Evolutionary conservation across 805 yeast species (phyloP), one percentile per base, ranked within the genome.

Genomic region (Schwanniomyces yamadae): DNA sequence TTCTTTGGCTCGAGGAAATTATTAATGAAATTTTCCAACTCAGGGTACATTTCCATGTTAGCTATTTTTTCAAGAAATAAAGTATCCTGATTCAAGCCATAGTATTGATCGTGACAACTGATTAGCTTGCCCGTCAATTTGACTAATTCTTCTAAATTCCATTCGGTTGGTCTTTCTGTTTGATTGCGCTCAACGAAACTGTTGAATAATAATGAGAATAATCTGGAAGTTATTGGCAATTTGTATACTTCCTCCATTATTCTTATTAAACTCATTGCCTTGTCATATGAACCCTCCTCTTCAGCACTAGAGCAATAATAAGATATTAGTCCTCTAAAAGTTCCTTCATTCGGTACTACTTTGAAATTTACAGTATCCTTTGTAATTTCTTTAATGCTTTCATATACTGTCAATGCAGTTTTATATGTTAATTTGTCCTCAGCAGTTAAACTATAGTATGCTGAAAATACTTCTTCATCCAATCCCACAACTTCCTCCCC

Each of bases 191-290:
- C n/a, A 4, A 28, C 31, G 14, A 57, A 49, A 24, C 41, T 34
- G n/a, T 33, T 34, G 34, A 55, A 54, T 4, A 62, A 32, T 9
- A 29, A 32, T 17, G 44, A 45, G 37, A 57, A 63, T n/a, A 52
- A 44, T 21, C 57, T 50, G 7, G 63, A 57, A n/a, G 66, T 56
- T 8, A 58, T 36, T 1, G 70, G 70, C 8, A 64, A 33, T n/a
- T 42, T 41, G 29, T 45, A 51, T n/a, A 38, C 31, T 5, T 33
- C 28, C 18, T 54, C 57, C 46, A 55, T 50, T 14, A 43, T 34
- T 14, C 39, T 30, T 9, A 61, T 28, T 4, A 57, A 23, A 5
- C 33, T 26, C 9, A 29, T n/a, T 10, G 49, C 37, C 13, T 43
- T 38, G 10, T 36, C 35, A 20, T 52, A 47, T 10, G 40, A 20